Base-by-base conservation (phyloP, 176 grass and related monocot species). In the Tillandsia fasciculata region DNA sequence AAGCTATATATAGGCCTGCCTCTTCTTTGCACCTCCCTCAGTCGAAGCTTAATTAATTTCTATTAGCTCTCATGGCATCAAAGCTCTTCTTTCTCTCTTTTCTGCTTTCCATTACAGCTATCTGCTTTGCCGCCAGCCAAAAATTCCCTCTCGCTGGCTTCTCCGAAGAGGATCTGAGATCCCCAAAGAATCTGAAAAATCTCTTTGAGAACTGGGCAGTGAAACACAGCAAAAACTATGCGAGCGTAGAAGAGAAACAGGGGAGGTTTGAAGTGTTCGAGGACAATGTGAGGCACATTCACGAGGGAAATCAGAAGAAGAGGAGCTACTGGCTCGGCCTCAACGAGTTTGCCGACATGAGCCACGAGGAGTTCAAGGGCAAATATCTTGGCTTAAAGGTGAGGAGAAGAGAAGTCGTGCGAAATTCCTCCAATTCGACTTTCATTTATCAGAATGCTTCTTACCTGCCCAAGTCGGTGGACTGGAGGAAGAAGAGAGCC, bases 401-500 rank as follows among this genome's bases (percentile, higher is more conserved):
- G 13, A 11, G 26, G 4, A 79, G 68, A 63, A 81, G 48, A 33
- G 51, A 59, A n/a, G 59, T 29, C 18, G 53, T 6, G 7, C 3
- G 70, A 5, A 70, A 23, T 24, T 3, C 64, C 11, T 3, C 80
- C 7, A n/a, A 76, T 2, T 42, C 33, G 33, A 49, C 77, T 53
- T 91, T 85, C 20, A 56, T 47, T 80, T 74, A 96, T 11, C 68
- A 74, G 14, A 71, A 69, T 63, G 59, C 82, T 3, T 10, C 49
- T 8, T 54, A 84, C 52, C 20, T 96, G 58, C 87, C 91, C 2
- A 66, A 65, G 72, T 65, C 77, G 52, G 80, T 96, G n/a, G 87
- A 96, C 63, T 96, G 91, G 91, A 76, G 91, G 20, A 83, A 79
- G 82, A 88, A 86, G 68, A 87, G 91, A 71, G 82, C 87, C 10